Base-by-base conservation (phyloP, 306 rosid genomes). In the Lathyrus aphaca region DNA sequence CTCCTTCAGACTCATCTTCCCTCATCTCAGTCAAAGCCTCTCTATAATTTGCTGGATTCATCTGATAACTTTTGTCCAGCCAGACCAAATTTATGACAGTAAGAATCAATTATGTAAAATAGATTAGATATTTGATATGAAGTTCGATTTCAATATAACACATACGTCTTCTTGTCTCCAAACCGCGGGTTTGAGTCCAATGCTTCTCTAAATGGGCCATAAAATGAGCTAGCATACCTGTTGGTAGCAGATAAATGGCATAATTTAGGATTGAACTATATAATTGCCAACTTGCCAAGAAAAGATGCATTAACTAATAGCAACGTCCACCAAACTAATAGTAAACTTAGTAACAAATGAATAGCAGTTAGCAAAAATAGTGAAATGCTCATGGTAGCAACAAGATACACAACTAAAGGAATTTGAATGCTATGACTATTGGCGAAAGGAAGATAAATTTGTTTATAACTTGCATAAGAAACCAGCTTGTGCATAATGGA, bases 141-240 rank as follows among this genome's bases (percentile, higher is more conserved):
- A 55, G 48, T 74, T 54, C 15, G 30, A 58, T 49, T 49, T 66
- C 53, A 68, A 43, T 37, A 63, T 50, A 72, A 32, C 13, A 79
- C 88, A 63, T 86, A 91, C 99, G 96, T 94, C 59, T 91, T 89
- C 59, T 94, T 91, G 83, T 94, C 97, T 29, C 99, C 99, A 43
- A 94, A 94, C 51, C 96, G 96, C 15, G 99, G 99, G 75, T 94
- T 94, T 30, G 99, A 94, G 77, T 94, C 95, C 54, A 94, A 79
- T 16, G 96, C 96, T 82, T 94, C 99, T 68, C 99, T 87, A 74
- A 94, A 94, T 53, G 97, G 97, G 57, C 99, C 96, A 65, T 95
- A 95, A 76, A 91, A 94, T 64, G 99, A 89, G 66, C 97, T 94
- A 38, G 99, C 97, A 74, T 81, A 89, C 86, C 99, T 94, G 84